Conservation (phyloP, 768 basidiomycete species). For the Mycena albidolilacea region DNA sequence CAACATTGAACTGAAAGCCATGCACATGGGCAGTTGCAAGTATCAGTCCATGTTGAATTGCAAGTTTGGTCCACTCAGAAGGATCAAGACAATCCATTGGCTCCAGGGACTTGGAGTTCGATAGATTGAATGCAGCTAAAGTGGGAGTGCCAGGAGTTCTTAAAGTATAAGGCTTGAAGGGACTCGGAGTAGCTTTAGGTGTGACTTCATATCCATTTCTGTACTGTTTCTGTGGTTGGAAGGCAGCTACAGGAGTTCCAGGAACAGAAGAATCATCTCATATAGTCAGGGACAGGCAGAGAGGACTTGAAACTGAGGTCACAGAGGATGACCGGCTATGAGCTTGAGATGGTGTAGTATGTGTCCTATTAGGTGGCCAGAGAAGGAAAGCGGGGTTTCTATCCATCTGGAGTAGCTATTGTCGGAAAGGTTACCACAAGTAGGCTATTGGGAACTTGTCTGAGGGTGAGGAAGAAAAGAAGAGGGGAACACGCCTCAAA, state of each 20-base stretch:
- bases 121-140: background rate
- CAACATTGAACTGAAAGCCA: slow-evolving; percentile 38
- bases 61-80: background rate
- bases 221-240: background rate
- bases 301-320: no score
- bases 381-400: no score
- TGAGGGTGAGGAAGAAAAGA: no score
- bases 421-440: no score
- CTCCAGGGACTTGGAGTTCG: background rate
- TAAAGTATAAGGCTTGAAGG: background rate
- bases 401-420: no score
- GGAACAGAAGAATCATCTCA: background rate
- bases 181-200: background rate
- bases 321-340: no score
- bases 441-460: no score
- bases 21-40: background rate
- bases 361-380: no score
- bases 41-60: background rate
- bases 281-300: no score
- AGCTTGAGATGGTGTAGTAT: no score
- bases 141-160: background rate
- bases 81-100: background rate
- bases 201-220: background rate
- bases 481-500: no score
- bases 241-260: background rate